Base-by-base conservation (phyloP, 257 asterid genomes). In the Galeopsis tetrahit region DNA sequence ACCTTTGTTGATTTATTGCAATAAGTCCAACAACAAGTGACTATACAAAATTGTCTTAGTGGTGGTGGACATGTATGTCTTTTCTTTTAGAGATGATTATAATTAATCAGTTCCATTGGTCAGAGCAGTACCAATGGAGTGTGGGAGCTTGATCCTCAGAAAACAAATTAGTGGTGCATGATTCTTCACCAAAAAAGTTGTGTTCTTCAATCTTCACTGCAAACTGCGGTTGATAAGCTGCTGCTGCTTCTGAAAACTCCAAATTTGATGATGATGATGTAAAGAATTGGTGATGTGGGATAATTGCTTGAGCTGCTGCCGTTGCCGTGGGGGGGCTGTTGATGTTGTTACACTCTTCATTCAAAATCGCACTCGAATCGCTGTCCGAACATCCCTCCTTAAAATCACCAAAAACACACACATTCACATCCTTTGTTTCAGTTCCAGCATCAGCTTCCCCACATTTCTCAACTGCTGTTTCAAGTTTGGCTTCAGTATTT, bases 111-210 rank as follows among this genome's bases (percentile, higher is more conserved):
- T 78, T 86, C 97, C 96, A 90, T 39, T 84, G 86, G 43, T 87
- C 90, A 14, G 86, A 68, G 44, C 72, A 71, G 70, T 86, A 87
- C 97, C 98, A 93, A 58, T 81, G 96, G 73, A 93, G 93, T 9
- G 89, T 81, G 0, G 98, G 98, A 62, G 98, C 82, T 68, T 93
- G 98, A 52, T 89, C 97, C 58, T 90, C 97, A 1, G 93, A 68
- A 39, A 93, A 89, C 74, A 92, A 76, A n/a, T n/a, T n/a, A 40
- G 87, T 85, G 61, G 81, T 85, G 87, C 98, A 92, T 0, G 96
- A 81, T 42, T 92, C 98, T 64, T 92, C 98, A 1, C 85, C 89
- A 48, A 86, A 86, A 56, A 90, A 93, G 70, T 93, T 85, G 63
- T 93, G 96, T 69, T 93, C 97, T 71, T 91, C 98, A 44, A 91